Conservation (phyloP, 2,329 filamentous ascomycete species). For the Bipolaris gigantea region DNA sequence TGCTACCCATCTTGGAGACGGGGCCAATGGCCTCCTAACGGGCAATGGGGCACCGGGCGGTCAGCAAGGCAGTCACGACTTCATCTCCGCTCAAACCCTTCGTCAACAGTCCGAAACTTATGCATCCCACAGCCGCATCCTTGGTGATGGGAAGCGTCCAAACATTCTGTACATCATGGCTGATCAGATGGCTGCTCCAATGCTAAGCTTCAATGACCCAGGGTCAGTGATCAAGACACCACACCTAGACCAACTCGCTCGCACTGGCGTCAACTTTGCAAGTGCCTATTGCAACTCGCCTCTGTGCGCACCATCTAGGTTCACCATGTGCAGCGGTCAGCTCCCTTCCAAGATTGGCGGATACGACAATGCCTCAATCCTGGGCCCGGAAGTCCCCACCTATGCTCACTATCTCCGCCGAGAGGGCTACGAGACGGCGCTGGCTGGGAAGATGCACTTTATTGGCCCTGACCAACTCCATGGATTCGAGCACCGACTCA, state of each 20-base stretch:
- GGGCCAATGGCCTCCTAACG: constrained; percentile 15
- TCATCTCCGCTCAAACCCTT: constrained; percentile 35
- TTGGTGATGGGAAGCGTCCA: constrained; percentile 52
- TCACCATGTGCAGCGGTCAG: constrained; percentile 92
- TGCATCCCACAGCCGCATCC: constrained; percentile 19
- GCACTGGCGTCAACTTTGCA: constrained; percentile 84
- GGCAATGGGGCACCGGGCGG: constrained; percentile 14
- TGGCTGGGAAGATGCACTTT: constrained; percentile 98
- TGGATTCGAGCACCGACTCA: constrained; percentile 83
- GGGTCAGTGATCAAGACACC: constrained; percentile 90
- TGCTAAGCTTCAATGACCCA: constrained; percentile 89
- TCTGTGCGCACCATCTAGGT: constrained; percentile 87
- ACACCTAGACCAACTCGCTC: constrained; percentile 80
- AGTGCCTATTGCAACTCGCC: constrained; percentile 94
- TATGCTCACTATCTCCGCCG: constrained; percentile 89
- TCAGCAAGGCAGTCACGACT: constrained; percentile 22
- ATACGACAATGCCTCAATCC: constrained; percentile 87
- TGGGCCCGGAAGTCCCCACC: constrained; percentile 81
- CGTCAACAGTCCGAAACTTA: constrained; percentile 29
- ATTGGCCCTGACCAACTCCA: constrained; percentile 87
- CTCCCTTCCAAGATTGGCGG: constrained; percentile 89
- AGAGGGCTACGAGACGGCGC: constrained; percentile 83
- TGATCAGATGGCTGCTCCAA: constrained; percentile 87
- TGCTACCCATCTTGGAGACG: constrained; percentile 14
- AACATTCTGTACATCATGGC: constrained; percentile 96